A percentile compares a stretch with the other conserved stretches of the same genome.
These are phyloP conservation scores for Rhinocladiella mackenziei DNA, from an alignment of 2,329 filamentous ascomycete genomes.

Conservation along the genomic window DNA sequence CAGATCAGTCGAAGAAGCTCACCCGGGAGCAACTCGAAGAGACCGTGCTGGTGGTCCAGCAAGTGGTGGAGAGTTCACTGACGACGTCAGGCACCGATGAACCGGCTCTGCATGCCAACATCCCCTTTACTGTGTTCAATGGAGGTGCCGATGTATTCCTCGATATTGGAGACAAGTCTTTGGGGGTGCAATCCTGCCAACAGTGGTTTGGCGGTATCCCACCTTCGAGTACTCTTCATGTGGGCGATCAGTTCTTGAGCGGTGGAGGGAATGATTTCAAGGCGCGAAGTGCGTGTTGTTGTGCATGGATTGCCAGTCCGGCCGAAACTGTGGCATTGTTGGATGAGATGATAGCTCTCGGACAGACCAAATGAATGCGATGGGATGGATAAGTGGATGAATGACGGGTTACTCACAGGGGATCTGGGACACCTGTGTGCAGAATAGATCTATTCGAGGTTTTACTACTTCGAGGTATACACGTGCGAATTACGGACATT, in stretches of 20 bases:
- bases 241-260: conserved; percentile 92
- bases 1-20: conserved; percentile 59
- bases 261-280: conserved; percentile 98
- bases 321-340: conserved; percentile 83
- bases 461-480: neutral
- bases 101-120: conserved; percentile 20
- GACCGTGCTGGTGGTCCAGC: conserved; percentile 90
- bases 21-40: conserved; percentile 89
- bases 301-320: conserved; percentile 94
- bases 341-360: conserved; percentile 57
- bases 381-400: no score
- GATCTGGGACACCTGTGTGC: no score
- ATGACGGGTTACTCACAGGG: neutral
- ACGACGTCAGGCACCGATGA: conserved; percentile 40
- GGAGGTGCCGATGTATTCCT: conserved; percentile 97
- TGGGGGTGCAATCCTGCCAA: conserved; percentile 91
- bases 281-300: conserved; percentile 84
- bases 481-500: no score
- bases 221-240: conserved; percentile 74
- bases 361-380: neutral
- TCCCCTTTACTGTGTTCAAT: conserved; percentile 98
- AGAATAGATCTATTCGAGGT: neutral
- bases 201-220: conserved; percentile 68
- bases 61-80: conserved; percentile 76
- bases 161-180: conserved; percentile 96